Base-by-base conservation (phyloP, 805 yeast genomes). In the Scheffersomyces ergatensis region DNA sequence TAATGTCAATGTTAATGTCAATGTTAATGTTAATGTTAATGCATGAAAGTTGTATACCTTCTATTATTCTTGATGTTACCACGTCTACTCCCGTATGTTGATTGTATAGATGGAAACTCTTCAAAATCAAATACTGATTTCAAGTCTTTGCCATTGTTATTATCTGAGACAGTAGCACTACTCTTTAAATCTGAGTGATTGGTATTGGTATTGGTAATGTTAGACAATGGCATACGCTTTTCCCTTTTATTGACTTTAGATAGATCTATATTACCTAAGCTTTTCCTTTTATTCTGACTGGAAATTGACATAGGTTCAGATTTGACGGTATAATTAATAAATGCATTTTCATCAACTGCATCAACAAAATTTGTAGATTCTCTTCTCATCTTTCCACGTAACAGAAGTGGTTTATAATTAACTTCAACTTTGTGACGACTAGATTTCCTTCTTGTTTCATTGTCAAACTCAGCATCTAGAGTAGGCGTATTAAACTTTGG, bases 361-460 rank as follows among this genome's bases (percentile, higher is more conserved):
- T 80, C 86, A 2, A 78, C 78, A 33, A 81, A 63, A 46, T 72
- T 70, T 23, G 67, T 83, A 0, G 81, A 69, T 25, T 78, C 80
- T 48, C 92, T 70, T 54, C 95, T 74, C 82, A 83, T 72, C 54
- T 85, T 85, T 13, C 74, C 76, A 30, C 85, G 67, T 39, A 84
- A 58, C 1, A 90, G 80, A 0, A 89, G 89, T 25, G 80, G 69
- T 15, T 80, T 79, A 51, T 87, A 87, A 55, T 80, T 78, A 5
- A 87, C 78, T 9, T 75, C 72, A 43, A 75, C 78, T 3, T 80
- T 74, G 17, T 80, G 64, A 18, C 88, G 68, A 42, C 80, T 60
- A 36, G 83, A 64, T 31, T 75, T 50, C 38, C 49, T 39, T 9
- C 55, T 37, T 16, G 47, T 43, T 7, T 45, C 48, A 13, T 48